Evolutionary conservation across 352 stramenopile species (phyloP), one percentile per base, ranked within the genome.

Genomic region (Pythium grandisporangium): DNA sequence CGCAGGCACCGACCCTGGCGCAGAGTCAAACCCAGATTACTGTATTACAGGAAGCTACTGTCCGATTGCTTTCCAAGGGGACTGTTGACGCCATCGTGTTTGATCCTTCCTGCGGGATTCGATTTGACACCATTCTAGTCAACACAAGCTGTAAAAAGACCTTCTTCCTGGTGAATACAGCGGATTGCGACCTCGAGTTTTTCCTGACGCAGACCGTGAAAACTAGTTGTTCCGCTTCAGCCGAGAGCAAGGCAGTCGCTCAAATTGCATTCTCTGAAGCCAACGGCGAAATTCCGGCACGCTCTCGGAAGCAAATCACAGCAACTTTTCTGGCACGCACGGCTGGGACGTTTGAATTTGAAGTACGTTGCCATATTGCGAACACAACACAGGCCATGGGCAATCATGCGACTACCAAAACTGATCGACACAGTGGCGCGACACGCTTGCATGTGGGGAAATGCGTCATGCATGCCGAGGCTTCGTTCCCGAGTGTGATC

Each of bases 401-500:
- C 16, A 14, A 8, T 0, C 27, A 32, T 14, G 27, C 27, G 8
- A 14, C 27, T 14, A 14, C 27, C 14, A 8, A 14, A 14, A 14
- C 27, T 32, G 8, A 8, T 8, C 10, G 14, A 14, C 8, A 39
- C 11, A 16, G 8, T 32, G 37, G 23, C 29, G 13, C n/a, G 10
- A 17, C 39, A 23, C 30, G 49, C 5, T 63, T 45, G 23, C 20
- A 48, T 20, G 62, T 60, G 22, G 8, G 65, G 10, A 55, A 49
- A 20, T 85, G 72, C 43, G 45, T 53, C n/a, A 65, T 92, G 33
- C 48, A 54, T 19, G 78, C 71, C 5, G 69, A 88, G 37, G 80
- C 86, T 8, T 93, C 83, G 1, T 96, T 96, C 37, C 84, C 84
- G 3, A 89, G 76, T 0, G 48, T 96, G 6, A 51, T 95, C 16